Evolutionary conservation across 257 asterid species (phyloP).

Genomic region (Solanum etuberosum): DNA sequence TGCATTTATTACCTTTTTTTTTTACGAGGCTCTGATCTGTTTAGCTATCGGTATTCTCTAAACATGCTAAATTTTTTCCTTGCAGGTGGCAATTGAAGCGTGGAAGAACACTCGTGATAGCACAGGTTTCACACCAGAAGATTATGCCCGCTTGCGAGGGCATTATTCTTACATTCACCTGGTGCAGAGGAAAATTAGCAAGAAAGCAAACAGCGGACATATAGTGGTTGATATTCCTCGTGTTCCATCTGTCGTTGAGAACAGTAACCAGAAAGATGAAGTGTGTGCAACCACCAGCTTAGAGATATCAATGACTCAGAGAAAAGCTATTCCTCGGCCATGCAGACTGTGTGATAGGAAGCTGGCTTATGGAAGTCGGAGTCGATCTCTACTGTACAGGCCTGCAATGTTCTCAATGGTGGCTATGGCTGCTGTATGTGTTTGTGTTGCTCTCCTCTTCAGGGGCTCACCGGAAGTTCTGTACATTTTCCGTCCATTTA

Average conservation of each 20-base stretch:
- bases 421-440: slow-evolving; percentile 76
- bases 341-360: slow-evolving; percentile 41
- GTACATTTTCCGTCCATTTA: slow-evolving; percentile 54
- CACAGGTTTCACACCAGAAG: slow-evolving; percentile 67
- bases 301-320: slow-evolving; percentile 18
- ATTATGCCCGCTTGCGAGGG: slow-evolving; percentile 71
- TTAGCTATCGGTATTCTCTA: neutral
- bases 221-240: slow-evolving; percentile 43
- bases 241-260: slow-evolving; percentile 13
- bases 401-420: slow-evolving; percentile 74
- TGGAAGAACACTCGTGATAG: slow-evolving; percentile 65
- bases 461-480: slow-evolving; percentile 61
- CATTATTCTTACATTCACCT: slow-evolving; percentile 70
- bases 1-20: neutral
- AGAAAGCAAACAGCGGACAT: slow-evolving; percentile 26
- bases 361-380: slow-evolving; percentile 21
- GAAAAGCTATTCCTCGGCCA: slow-evolving; percentile 12
- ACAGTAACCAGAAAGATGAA: slow-evolving; percentile 29
- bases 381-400: slow-evolving; percentile 39
- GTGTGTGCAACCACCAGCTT: slow-evolving; percentile 22
- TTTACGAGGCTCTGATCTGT: neutral
- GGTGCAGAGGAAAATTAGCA: slow-evolving; percentile 56
- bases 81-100: slow-evolving; percentile 62
- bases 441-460: slow-evolving; percentile 71
- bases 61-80: neutral